Base-by-base conservation (phyloP, 2,329 filamentous ascomycete genomes). In the Berkeleyomyces basicola region DNA sequence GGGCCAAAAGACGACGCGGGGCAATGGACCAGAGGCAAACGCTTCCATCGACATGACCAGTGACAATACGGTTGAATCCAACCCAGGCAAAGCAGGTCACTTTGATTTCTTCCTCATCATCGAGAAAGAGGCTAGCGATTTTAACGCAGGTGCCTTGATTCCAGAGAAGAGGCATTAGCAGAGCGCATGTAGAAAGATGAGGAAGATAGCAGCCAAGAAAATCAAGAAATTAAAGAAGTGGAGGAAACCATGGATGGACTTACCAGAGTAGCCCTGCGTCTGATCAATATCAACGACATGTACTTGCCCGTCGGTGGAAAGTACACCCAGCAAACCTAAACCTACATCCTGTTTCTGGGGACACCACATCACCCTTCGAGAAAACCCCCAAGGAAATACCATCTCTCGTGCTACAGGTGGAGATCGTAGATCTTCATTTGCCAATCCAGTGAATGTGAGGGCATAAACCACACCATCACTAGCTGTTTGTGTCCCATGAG, bases 11-110 rank as follows among this genome's bases (percentile, higher is more conserved):
- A 36, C 73, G 70, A 53, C 69, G 71, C 0, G 81, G 81, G 46
- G 73, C 72, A 49, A 83, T 67, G 9, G 80, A 83, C 81, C 81
- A 84, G 9, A 83, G 71, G 23, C 75, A 74, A 43, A 83, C 72
- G 23, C 78, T 80, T 40, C 81, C 81, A 65, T 84, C 81, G 0
- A 75, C 76, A 68, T 82, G 80, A 58, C 79, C 81, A 39, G 81
- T 71, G 0, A 74, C 78, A 46, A 84, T 70, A 31, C 80, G 77
- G 67, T 83, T 83, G 66, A 75, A 74, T 64, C 76, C 78, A 42
- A 77, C 70, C 81, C 81, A 84, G 9, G 79, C 74, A 61, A 83
- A 74, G 64, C 77, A 75, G 14, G 79, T 82, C 37, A 78, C 77
- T 36, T 75, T 72, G 47, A 81, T 71, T 53, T 72, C 72, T 62